phyloP scores from a whole-genome alignment of 768 basidiomycete genomes.

The Podaxis sp. region DNA sequence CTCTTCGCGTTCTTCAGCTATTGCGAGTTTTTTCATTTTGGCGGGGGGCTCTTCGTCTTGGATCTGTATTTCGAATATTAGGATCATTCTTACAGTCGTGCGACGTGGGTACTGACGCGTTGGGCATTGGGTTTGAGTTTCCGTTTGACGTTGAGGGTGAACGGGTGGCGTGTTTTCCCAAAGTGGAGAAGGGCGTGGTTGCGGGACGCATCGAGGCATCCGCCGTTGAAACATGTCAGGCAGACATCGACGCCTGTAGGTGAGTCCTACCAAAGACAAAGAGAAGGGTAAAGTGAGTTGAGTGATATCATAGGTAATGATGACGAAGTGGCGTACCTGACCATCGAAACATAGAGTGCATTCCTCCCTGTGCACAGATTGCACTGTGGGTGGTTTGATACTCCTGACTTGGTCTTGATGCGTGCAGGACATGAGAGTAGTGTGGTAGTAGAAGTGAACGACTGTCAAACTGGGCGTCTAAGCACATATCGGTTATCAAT shows the following conservation, averaged over 20 bases:
- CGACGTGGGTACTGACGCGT: slow-evolving; percentile 51
- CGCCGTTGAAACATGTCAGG: slow-evolving; percentile 92
- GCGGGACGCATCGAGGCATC: slow-evolving; percentile 60
- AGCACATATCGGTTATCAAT: not conserved
- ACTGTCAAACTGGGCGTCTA: not conserved
- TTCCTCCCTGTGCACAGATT: slow-evolving; percentile 85
- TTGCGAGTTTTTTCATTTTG: slow-evolving; percentile 89
- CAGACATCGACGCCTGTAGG: slow-evolving; percentile 85
- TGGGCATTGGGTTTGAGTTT: slow-evolving; percentile 58
- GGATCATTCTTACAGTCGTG: no score
- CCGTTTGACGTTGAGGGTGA: slow-evolving; percentile 81
- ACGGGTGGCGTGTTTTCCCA: slow-evolving; percentile 67
- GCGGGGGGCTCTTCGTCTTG: slow-evolving; percentile 81
- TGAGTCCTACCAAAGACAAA: slow-evolving; percentile 48
- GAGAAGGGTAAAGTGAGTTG: not conserved
- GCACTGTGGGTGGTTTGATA: slow-evolving; percentile 57
- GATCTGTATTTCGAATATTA: slow-evolving; percentile 36
- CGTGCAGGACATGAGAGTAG: slow-evolving; percentile 41
- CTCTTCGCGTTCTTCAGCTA: slow-evolving; percentile 81
- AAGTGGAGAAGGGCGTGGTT: slow-evolving; percentile 77
- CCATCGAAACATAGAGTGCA: slow-evolving; percentile 97
- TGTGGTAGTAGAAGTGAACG: not conserved
- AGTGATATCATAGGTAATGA: not conserved
- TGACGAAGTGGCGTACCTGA: slow-evolving; percentile 51
- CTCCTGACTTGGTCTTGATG: slow-evolving; percentile 50